These are phyloP conservation scores for Dalbergia cochinchinensis DNA, from an alignment of 306 rosid genomes.

Conservation along the genomic window DNA sequence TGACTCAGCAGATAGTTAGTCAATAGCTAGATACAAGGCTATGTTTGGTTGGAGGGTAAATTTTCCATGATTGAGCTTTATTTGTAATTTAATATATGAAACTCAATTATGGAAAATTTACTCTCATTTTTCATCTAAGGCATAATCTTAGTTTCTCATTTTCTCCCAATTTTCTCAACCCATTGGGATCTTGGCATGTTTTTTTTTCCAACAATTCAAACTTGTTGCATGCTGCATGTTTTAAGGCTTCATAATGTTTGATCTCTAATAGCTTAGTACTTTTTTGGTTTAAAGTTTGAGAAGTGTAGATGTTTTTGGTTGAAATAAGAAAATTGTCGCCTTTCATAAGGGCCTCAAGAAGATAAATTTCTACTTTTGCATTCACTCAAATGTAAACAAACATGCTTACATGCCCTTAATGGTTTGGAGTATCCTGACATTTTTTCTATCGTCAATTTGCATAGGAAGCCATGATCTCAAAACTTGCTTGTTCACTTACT, in stretches of 20 bases:
- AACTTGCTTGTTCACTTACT: conserved; percentile 10
- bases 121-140: too few species aligned
- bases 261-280: neutral
- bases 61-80: too few species aligned
- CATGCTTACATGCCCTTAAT: too few species aligned
- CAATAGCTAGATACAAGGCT: neutral
- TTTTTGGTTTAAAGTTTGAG: too few species aligned
- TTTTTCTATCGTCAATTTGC: neutral
- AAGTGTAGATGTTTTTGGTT: too few species aligned
- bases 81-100: too few species aligned
- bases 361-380: too few species aligned
- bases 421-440: neutral
- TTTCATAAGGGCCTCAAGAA: too few species aligned
- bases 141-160: neutral
- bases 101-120: too few species aligned
- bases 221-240: neutral
- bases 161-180: neutral
- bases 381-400: too few species aligned
- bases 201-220: neutral
- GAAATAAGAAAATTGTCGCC: too few species aligned
- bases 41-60: too few species aligned
- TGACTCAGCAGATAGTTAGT: neutral
- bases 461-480: neutral
- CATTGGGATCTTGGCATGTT: neutral
- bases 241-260: neutral